Evolutionary conservation across 805 yeast species (phyloP), one percentile per base, ranked within the genome.

Genomic region (Myxozyma sirexii): DNA sequence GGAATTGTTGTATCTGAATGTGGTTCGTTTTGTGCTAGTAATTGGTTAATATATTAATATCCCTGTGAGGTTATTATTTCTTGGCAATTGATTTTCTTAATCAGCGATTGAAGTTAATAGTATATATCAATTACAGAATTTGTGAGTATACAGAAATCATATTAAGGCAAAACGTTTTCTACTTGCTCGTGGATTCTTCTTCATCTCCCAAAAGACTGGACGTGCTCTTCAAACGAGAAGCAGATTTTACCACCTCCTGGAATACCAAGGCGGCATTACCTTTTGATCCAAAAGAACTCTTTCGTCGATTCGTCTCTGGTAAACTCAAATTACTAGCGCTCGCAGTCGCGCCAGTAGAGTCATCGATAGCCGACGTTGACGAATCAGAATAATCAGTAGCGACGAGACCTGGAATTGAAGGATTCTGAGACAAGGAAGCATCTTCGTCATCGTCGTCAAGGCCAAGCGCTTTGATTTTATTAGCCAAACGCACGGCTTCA

Each of bases 401-500:
- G 24, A 39, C 46, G 24, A 56, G 31, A 45, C 23, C 33, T 3
- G 43, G 54, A 3, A n/a, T 15, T 17, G 29, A 19, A 37, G 45
- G 12, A 24, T 24, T 5, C 17, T 21, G 47, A n/a, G 23, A 21
- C 4, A 33, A 10, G 10, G 33, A 29, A 10, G 33, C 33, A 29
- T 29, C 33, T 7, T 29, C 50, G 15, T 83, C 88, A 50, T 78
- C 80, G 69, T 82, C 71, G 38, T 74, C 88, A 66, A 84, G 68
- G 57, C 79, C 84, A 71, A 93, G 80, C 66, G 86, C 85, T 69
- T 82, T 79, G 72, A 93, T 84, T 72, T 88, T 82, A 74, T 91
- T 91, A 69, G 87, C 84, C 75, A 93, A 82, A 68, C 84, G 84
- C 54, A 93, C 92, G 70, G 90, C 78, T 72, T 90, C 94, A 68